Percentiles rank a stretch among this genome's conserved stretches.
Conservation (phyloP, 345 rosid genomes). For the Odontarrhena argentea region DNA sequence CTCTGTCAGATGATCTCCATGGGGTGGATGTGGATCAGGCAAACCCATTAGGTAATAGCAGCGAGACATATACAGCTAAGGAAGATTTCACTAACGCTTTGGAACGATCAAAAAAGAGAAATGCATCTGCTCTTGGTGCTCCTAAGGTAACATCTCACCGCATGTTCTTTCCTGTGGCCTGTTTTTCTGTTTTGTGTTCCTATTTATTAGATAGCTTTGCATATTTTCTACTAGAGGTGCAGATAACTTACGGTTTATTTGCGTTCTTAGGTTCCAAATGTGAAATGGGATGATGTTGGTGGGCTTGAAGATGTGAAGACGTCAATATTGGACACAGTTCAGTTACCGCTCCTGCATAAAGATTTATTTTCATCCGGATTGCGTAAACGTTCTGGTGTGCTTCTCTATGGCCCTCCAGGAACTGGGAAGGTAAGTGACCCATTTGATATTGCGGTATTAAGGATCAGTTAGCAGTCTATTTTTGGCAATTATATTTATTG, state of each 20-base stretch:
- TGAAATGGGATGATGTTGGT: slow-evolving; percentile 98
- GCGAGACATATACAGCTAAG: slow-evolving; percentile 46
- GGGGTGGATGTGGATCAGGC: slow-evolving; percentile 41
- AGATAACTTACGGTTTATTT: slow-evolving; percentile 20
- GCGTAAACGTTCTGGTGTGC: slow-evolving; percentile 97
- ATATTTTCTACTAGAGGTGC: background rate
- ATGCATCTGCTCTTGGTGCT: slow-evolving; percentile 91
- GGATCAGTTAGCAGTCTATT: slow-evolving; percentile 2
- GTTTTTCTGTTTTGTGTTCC: background rate
- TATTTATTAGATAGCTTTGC: slow-evolving; percentile 16
- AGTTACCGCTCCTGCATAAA: slow-evolving; percentile 92
- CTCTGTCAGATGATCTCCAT: slow-evolving; percentile 39
- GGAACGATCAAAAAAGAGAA: slow-evolving; percentile 91
- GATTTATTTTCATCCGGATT: slow-evolving; percentile 91
- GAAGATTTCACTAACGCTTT: slow-evolving; percentile 68
- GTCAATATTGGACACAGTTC: slow-evolving; percentile 94
- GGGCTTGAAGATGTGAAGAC: slow-evolving; percentile 97
- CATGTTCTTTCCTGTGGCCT: background rate
- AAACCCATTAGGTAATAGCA: slow-evolving; percentile 36
- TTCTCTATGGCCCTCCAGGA: slow-evolving; percentile 98
- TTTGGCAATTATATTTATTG: slow-evolving; percentile 16
- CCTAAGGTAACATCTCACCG: slow-evolving; percentile 64
- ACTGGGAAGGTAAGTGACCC: slow-evolving; percentile 85
- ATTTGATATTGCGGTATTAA: slow-evolving; percentile 9
- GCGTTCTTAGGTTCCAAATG: slow-evolving; percentile 71